Percentiles rank a stretch among this genome's conserved stretches.
These are phyloP conservation scores for Colletotrichum viniferum DNA, from an alignment of 2,329 filamentous ascomycete species.

Conservation along the genomic window DNA sequence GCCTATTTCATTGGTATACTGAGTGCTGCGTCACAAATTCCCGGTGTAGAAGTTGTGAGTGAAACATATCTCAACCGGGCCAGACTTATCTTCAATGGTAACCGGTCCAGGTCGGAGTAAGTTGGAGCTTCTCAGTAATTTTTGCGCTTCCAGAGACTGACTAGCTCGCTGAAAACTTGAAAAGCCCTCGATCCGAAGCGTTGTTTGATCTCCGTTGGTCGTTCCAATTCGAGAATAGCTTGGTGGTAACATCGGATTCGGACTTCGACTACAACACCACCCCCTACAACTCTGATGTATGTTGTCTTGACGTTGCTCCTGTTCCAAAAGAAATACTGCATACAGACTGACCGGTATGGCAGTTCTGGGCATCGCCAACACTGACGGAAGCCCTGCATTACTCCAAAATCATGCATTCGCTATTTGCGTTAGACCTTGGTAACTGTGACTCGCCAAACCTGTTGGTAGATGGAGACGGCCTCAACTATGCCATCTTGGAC, in stretches of 20 bases:
- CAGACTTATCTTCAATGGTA: neutral
- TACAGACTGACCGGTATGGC: neutral
- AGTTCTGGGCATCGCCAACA: neutral
- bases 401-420: neutral
- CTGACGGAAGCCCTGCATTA: neutral
- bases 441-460: neutral
- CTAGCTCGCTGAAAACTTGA: no score
- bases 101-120: neutral
- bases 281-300: neutral
- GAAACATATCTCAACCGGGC: neutral
- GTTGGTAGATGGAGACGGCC: neutral
- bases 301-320: neutral
- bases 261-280: neutral
- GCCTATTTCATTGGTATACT: neutral
- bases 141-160: no score
- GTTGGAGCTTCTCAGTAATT: neutral
- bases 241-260: no score
- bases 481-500: neutral
- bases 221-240: neutral
- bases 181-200: neutral
- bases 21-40: neutral
- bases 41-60: neutral
- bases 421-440: neutral
- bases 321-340: neutral
- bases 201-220: neutral